Percentiles rank a stretch among this genome's conserved stretches.
phyloP scores from a whole-genome alignment of 2,329 filamentous ascomycete genomes.

The Diplodia sapinea region DNA sequence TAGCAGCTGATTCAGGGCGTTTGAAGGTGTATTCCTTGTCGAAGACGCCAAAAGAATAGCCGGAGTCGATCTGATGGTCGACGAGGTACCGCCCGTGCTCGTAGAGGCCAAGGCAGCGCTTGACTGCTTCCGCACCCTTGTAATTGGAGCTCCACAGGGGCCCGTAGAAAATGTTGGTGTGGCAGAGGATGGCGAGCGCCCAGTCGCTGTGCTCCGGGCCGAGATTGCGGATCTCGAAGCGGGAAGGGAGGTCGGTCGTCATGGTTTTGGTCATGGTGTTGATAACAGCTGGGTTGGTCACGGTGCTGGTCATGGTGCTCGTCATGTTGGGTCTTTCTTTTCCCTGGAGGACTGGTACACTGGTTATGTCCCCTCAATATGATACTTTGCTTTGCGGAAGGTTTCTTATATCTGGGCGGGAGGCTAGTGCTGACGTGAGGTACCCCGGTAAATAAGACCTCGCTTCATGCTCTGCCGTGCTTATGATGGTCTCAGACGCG shows the following conservation, averaged over 20 bases:
- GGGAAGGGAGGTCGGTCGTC: conserved; percentile 35
- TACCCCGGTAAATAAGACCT: neutral
- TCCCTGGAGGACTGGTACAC: neutral
- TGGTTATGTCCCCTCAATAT: neutral
- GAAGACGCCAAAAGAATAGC: conserved; percentile 48
- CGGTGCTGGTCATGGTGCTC: neutral
- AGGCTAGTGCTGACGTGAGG: conserved; percentile 26
- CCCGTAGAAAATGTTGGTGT: conserved; percentile 43
- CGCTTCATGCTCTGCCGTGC: neutral
- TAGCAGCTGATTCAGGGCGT: conserved; percentile 39
- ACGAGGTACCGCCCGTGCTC: conserved; percentile 40
- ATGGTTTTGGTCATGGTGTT: neutral
- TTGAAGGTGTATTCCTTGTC: conserved; percentile 49
- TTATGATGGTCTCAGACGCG: neutral
- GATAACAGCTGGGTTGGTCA: neutral
- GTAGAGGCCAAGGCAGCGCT: conserved; percentile 32
- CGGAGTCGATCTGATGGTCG: conserved; percentile 44
- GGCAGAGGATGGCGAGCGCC: conserved; percentile 41
- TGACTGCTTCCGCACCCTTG: conserved; percentile 29
- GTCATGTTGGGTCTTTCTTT: neutral
- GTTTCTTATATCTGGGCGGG: neutral
- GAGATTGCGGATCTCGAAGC: conserved; percentile 44
- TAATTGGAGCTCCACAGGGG: conserved; percentile 38
- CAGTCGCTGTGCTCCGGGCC: conserved; percentile 39
- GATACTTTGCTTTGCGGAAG: neutral